Base-by-base conservation (phyloP, 2,329 filamentous ascomycete genomes). In the Colletotrichum chrysophilum region DNA sequence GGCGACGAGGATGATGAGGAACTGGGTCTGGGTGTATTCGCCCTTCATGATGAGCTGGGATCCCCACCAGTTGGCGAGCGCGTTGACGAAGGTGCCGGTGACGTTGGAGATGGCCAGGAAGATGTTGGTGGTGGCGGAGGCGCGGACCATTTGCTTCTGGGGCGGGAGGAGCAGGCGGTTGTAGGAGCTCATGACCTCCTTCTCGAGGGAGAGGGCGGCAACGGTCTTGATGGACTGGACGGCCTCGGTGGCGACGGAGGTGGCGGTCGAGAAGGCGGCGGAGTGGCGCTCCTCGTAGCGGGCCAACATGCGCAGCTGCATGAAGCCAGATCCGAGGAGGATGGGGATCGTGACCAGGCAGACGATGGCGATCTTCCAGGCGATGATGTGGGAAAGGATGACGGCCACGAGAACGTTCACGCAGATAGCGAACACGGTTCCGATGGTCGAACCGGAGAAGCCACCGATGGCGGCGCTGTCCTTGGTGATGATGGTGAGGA, bases 51-150 rank as follows among this genome's bases (percentile, higher is more conserved):
- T 91, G 78, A 91, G 89, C 79, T 89, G 91, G 0, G 91, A 85
- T 16, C 92, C 92, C 91, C 92, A 94, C 91, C 92, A 94, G 80
- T 93, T 93, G 1, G 91, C 91, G 34, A 94, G 85, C 0, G 91
- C 90, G 78, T 93, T 92, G 9, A 93, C 87, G 62, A 91, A 88
- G 77, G 90, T 91, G 26, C 89, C 88, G 16, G 87, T 82, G 64
- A 85, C 86, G 77, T 88, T 88, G 9, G 87, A 84, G 32, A 89
- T 84, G 1, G 88, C 88, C 38, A 88, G 82, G 83, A 86, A 88
- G 9, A 89, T 79, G 76, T 86, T 89, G 4, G 85, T 85, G 13
- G 82, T 78, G 79, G 80, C 77, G 18, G 79, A 81, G 16, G 74
- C 66, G 26, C 65, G 70, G 12, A 78, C 71, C 70, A 77, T 78